phyloP scores from a whole-genome alignment of 2,329 filamentous ascomycete genomes.

The Diaporthe sp. region DNA sequence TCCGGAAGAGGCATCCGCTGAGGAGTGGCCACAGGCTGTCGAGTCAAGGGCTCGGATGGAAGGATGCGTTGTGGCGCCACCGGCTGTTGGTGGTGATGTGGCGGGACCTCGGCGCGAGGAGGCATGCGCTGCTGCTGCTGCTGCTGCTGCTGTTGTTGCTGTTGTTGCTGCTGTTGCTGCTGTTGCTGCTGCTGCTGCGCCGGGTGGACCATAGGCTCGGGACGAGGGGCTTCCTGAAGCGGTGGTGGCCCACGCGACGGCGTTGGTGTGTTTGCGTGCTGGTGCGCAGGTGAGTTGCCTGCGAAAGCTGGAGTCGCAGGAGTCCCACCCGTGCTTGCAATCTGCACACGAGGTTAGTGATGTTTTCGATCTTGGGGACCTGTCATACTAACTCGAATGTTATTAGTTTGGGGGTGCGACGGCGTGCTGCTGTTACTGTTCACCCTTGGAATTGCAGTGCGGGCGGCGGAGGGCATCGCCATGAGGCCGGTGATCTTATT shows the following conservation, averaged over 20 bases:
- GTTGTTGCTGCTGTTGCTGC: not conserved
- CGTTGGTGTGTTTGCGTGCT: not conserved
- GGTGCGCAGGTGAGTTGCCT: not conserved
- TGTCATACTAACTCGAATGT: constrained; percentile 4
- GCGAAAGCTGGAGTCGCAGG: constrained; percentile 13
- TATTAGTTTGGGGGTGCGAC: not conserved
- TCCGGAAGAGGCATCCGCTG: constrained; percentile 21
- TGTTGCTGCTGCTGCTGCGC: not conserved
- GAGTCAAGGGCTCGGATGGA: constrained; percentile 4
- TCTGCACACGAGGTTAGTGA: not conserved
- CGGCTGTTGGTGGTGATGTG: constrained; percentile 14
- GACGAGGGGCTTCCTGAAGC: constrained; percentile 2
- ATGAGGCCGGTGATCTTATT: constrained; percentile 29
- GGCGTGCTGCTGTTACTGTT: constrained; percentile 1
- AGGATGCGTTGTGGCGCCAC: constrained; percentile 15
- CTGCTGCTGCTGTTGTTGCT: not conserved
- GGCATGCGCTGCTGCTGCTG: not conserved
- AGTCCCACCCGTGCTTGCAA: not conserved
- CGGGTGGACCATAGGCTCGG: not conserved
- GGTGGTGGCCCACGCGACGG: not conserved
- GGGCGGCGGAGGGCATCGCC: not conserved
- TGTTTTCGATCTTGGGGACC: not conserved
- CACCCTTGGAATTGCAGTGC: not conserved
- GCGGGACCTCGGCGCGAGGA: not conserved
- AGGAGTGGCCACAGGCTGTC: not conserved